A percentile compares a stretch with the other conserved stretches of the same genome.
phyloP scores from a whole-genome alignment of 805 yeast genomes.

The Teunomyces funiuensis region DNA sequence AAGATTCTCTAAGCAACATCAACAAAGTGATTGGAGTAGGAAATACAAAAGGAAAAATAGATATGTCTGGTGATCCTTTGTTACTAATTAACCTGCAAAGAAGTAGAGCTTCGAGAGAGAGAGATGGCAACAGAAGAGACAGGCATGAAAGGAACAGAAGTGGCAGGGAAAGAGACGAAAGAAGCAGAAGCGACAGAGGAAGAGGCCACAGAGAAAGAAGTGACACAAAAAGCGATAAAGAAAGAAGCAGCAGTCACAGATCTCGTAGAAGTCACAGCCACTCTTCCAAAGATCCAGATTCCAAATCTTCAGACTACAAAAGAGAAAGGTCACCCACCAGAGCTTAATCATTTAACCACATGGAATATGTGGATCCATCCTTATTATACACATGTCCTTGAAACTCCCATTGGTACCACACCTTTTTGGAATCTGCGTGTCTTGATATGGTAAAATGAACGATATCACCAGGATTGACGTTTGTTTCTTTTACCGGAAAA shows the following conservation, averaged over 20 bases:
- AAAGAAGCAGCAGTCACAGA: slow-evolving; percentile 7
- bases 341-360: background rate
- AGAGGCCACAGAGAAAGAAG: slow-evolving; percentile 10
- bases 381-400: slow-evolving; percentile 18
- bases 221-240: slow-evolving; percentile 3
- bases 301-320: background rate
- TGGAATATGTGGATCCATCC: slow-evolving; percentile 15
- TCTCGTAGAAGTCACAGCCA: slow-evolving; percentile 1
- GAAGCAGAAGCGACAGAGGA: slow-evolving; percentile 8
- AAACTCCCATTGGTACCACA: slow-evolving; percentile 29
- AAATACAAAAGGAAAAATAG: slow-evolving; percentile 32
- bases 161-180: slow-evolving; percentile 6
- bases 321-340: slow-evolving; percentile 2
- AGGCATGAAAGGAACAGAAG: slow-evolving; percentile 5
- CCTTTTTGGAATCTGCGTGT: slow-evolving; percentile 7
- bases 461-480: slow-evolving; percentile 9
- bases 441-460: slow-evolving; percentile 15
- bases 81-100: slow-evolving; percentile 34
- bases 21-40: slow-evolving; percentile 4
- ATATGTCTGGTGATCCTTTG: slow-evolving; percentile 50
- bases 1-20: background rate
- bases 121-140: slow-evolving; percentile 6
- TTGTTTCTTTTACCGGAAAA: slow-evolving; percentile 27
- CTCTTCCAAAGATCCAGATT: background rate
- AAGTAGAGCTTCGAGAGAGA: background rate